phyloP scores from a whole-genome alignment of 805 yeast species.

The Metschnikowia gruessii region DNA sequence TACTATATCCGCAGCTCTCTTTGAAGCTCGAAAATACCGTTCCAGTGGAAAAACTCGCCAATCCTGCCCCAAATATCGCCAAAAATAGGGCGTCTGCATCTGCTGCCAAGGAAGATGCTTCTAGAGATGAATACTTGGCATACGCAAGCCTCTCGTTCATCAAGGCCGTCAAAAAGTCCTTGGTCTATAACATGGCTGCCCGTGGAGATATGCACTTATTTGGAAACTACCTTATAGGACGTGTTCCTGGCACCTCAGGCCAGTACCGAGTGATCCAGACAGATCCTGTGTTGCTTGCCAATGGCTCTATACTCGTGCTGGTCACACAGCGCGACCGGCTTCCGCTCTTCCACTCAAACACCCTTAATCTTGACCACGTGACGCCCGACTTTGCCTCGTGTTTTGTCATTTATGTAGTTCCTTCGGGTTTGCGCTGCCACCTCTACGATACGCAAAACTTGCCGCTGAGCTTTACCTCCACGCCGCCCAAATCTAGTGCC shows the following conservation, averaged over 20 bases:
- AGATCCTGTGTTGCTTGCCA: slow-evolving; percentile 38
- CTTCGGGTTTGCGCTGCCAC: slow-evolving; percentile 44
- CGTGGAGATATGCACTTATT: slow-evolving; percentile 28
- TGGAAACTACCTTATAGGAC: slow-evolving; percentile 33
- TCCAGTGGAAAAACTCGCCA: slow-evolving; percentile 27
- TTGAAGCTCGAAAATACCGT: slow-evolving; percentile 25
- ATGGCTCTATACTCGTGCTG: slow-evolving; percentile 39
- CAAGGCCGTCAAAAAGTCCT: slow-evolving; percentile 40
- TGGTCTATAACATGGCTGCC: slow-evolving; percentile 33
- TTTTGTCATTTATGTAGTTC: slow-evolving; percentile 39
- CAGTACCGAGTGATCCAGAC: slow-evolving; percentile 29
- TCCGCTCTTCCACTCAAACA: slow-evolving; percentile 27
- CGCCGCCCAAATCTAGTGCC: slow-evolving; percentile 26
- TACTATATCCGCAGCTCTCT: slow-evolving; percentile 26
- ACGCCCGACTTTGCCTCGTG: slow-evolving; percentile 16
- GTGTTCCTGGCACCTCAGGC: slow-evolving; percentile 6
- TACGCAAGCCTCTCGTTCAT: slow-evolving; percentile 36
- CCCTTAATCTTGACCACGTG: slow-evolving; percentile 19
- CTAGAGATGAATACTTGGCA: slow-evolving; percentile 27
- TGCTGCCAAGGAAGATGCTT: background rate
- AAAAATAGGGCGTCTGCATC: slow-evolving; percentile 2
- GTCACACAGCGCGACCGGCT: slow-evolving; percentile 25
- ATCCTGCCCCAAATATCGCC: slow-evolving; percentile 26
- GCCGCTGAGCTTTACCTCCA: slow-evolving; percentile 25
- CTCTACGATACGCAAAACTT: slow-evolving; percentile 30